Base-by-base conservation (phyloP, 2,329 filamentous ascomycete species). In the Coniochaeta sp. region DNA sequence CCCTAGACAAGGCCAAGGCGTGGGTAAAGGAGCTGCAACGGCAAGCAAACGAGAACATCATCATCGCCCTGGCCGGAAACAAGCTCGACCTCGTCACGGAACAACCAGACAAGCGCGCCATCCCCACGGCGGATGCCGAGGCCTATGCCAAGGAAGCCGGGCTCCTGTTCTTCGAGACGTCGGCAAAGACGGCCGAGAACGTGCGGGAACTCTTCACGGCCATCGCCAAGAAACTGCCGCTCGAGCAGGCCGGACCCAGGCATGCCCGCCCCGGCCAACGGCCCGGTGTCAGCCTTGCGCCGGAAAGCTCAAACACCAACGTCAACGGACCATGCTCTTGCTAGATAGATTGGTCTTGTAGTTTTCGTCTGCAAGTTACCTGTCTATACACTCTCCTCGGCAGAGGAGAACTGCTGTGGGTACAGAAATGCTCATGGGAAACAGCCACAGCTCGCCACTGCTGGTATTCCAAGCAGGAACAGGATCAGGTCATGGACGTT, bases 11-110 rank as follows among this genome's bases (percentile, higher is more conserved):
- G 82, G 96, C 96, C 68, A 99, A 99, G 78, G 90, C 93, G 52
- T 99, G 95, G 95, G 93, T 99, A 62, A 98, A 98, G 79, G 95
- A 99, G 75, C 87, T 99, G 60, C 95, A 99, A 77, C 89, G 95
- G 73, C 95, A 99, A 79, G 95, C 96, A 64, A 99, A 98, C 80
- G 95, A 99, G 78, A 98, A 98, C 78, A 99, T 99, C 75, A 93
- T 99, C 76, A 99, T 99, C 71, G 95, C 95, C 55, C 87, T 99
- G 50, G 95, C 93, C 59, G 95, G 95, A 64, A 99, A 99, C 83
- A 98, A 99, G 80, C 82, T 96, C 71, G 95, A 99, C 83, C 81
- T 99, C 68, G 95, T 97, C 64, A 93, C 87, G 64, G 93, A 96
- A 72, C 90, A 91, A 73, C 93, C 93, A 56, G 93, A 97, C 74